Evolutionary conservation across 2,329 filamentous ascomycete genomes (phyloP), one percentile per base, ranked within the genome.

Genomic region (Beauveria medogensis): DNA sequence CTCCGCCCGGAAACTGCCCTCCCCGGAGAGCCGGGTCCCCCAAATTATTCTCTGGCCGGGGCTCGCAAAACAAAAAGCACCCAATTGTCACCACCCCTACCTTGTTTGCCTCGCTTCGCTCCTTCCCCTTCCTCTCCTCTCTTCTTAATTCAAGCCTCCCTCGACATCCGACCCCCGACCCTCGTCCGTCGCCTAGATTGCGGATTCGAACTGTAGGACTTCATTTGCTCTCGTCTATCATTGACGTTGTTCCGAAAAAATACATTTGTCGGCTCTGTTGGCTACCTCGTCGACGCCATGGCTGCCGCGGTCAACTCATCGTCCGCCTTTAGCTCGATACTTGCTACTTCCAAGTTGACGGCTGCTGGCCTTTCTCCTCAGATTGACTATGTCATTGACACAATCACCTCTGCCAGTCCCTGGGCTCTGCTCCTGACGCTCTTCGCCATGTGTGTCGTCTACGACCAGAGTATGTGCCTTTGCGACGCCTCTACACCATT

Each of bases 391-490:
- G 69, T 80, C 75, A 69, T 86, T 75, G 78, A 82, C 43, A 67
- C 75, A 74, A 68, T 86, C 66, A 78, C 84, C 67, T 82, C 82
- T 62, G 77, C 84, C 61, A 85, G 83, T 68, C 72, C 74, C 34
- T 79, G 82, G 74, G 87, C 87, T 64, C 79, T 91, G 65, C 67
- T 89, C 40, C 72, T 92, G 66, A 90, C 90, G 18, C 64, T 94
- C 55, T 72, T 97, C 61, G 78, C 88, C 40, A 69, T 89, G 9
- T 84, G 88, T 59, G 83, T 96, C 62, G 82, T 86, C 63, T 97
- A 97, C 74, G 93, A 97, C 75, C 93, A 97, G 79, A 80, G 93
- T 96, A 80, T 74, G 90, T 81, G 41, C 28, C 59, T 10, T 28
- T 50, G 41, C 48, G 20, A 37, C 24, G 28, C 41, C 30, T 54